These are phyloP conservation scores for Blumeriella jaapii DNA, from an alignment of 2,329 filamentous ascomycete genomes.

Conservation along the genomic window DNA sequence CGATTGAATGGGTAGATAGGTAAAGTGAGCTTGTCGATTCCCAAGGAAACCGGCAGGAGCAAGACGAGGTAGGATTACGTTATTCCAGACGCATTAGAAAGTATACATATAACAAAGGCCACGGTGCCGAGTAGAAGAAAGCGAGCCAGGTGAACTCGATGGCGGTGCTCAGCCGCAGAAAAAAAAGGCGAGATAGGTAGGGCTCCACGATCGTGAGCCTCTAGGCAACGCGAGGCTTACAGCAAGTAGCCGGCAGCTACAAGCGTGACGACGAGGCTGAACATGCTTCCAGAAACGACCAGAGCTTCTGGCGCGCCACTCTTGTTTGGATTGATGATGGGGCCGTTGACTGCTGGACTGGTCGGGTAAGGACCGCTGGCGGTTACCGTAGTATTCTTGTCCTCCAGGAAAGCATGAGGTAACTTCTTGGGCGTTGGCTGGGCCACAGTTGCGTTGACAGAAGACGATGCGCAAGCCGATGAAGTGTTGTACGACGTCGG, in stretches of 20 bases:
- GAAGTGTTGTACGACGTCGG: too few relatives aligned
- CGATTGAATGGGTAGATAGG: background rate
- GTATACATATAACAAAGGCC: conserved; percentile 6
- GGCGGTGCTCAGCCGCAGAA: conserved; percentile 6
- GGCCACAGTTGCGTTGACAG: conserved; percentile 7
- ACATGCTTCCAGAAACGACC: conserved; percentile 12
- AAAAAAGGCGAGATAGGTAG: conserved; percentile 3
- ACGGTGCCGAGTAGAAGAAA: conserved; percentile 2
- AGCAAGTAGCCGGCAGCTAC: conserved; percentile 17
- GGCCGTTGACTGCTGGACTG: conserved; percentile 2
- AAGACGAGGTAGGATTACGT: conserved; percentile 16
- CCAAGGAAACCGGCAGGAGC: background rate
- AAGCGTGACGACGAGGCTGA: conserved; percentile 13
- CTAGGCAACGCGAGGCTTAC: conserved; percentile 5
- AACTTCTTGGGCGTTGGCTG: conserved; percentile 10
- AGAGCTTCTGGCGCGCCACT: conserved; percentile 11
- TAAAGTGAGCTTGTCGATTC: background rate
- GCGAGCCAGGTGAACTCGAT: background rate
- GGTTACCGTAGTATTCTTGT: conserved; percentile 10
- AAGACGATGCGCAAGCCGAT: too few relatives aligned
- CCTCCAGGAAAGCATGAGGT: conserved; percentile 22
- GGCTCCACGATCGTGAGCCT: background rate
- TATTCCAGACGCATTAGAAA: conserved; percentile 24
- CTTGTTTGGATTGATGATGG: conserved; percentile 13
- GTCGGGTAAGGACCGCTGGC: conserved; percentile 2